Evolutionary conservation across 1,284 basidiomycete genomes (phyloP), one percentile per base, ranked within the genome.

Genomic region (Sphagnurus paluster): DNA sequence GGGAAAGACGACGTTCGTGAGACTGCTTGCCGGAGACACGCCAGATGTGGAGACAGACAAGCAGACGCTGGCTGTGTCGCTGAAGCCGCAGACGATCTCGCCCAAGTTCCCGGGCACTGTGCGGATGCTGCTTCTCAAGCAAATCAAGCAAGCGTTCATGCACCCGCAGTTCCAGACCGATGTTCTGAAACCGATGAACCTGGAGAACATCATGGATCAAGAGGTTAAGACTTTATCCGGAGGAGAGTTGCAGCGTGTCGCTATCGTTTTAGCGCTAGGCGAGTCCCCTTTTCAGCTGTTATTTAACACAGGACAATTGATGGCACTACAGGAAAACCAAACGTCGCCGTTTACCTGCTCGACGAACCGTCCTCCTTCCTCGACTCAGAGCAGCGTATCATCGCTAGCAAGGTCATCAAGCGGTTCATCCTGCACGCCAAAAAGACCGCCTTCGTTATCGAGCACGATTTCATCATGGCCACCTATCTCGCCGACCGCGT

Each of bases 401-500:
- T 93, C 55, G 91, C 95, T 5, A 88, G 87, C 64, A 95, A 96
- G 65, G 93, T 98, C 61, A 98, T 98, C 74, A 98, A 98, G 71
- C 84, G 93, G 79, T 97, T 95, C 68, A 90, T 98, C 61, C 82
- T 98, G 37, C 87, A 93, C 58, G 82, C 92, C 11, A 96, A 97
- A 77, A 93, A 95, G 72, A 97, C 94, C 0, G 95, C 95, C 0
- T 97, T 98, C 67, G 80, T 98, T 58, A 96, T 97, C 61, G 94
- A 97, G 77, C 94, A 97, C 82, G 94, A 98, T 74, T 97, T 97
- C 69, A 93, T 94, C 72, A 92, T 93, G 88, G 93, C 94, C 3
- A 96, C 94, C 2, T 98, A 98, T 67, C 87, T 98, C 47, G 93
- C 94, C 39, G 95, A 98, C 66, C 89, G 94, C 51, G 95, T 98